phyloP scores from a whole-genome alignment of 2,329 filamentous ascomycete genomes.

The Microdochium bolleyi region DNA sequence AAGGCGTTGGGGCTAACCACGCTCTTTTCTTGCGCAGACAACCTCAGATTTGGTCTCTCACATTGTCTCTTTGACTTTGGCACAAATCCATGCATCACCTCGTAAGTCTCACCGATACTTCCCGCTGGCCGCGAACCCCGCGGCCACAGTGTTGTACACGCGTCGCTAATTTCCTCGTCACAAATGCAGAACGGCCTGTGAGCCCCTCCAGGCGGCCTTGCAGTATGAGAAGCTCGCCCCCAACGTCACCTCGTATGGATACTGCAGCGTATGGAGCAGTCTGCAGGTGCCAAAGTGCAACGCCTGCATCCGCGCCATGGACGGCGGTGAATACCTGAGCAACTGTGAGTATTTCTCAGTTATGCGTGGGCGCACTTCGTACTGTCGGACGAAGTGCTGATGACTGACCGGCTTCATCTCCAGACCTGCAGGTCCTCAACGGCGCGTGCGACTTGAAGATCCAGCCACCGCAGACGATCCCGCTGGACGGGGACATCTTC shows the following conservation, averaged over 20 bases:
- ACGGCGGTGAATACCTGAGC: slow-evolving; percentile 31
- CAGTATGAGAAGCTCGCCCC: slow-evolving; percentile 40
- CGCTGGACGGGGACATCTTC: slow-evolving; percentile 44
- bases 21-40: too few relatives aligned
- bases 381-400: neutral
- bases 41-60: slow-evolving; percentile 46
- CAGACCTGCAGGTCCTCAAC: slow-evolving; percentile 31
- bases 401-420: neutral
- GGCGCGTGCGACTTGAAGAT: slow-evolving; percentile 49
- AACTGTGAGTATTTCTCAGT: slow-evolving; percentile 38
- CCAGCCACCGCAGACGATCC: slow-evolving; percentile 34
- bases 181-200: slow-evolving; percentile 41
- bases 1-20: too few relatives aligned
- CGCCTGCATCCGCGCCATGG: slow-evolving; percentile 32
- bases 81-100: slow-evolving; percentile 42
- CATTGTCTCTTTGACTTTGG: slow-evolving; percentile 43
- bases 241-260: slow-evolving; percentile 38
- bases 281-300: slow-evolving; percentile 33
- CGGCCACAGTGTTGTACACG: neutral
- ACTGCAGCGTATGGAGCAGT: slow-evolving; percentile 41
- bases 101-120: slow-evolving; percentile 24
- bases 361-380: too few relatives aligned
- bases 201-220: slow-evolving; percentile 35
- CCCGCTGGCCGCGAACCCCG: neutral
- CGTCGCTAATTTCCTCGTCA: slow-evolving; percentile 12